These are phyloP conservation scores for Begonia fuchsioides DNA, from an alignment of 306 rosid species.

Conservation along the genomic window DNA sequence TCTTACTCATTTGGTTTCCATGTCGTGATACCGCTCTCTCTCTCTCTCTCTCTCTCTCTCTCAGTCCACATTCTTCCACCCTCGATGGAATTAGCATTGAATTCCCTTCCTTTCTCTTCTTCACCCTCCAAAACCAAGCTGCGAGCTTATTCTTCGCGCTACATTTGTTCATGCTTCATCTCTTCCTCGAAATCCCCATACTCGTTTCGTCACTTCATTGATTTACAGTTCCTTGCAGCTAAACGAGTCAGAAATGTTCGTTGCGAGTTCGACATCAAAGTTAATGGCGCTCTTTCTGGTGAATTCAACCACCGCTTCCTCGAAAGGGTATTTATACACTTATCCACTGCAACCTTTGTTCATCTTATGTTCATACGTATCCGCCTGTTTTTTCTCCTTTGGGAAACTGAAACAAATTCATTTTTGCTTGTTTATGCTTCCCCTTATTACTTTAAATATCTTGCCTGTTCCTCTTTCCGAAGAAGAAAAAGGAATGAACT, in stretches of 20 bases:
- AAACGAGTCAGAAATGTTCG: slow-evolving; percentile 30
- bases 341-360: background rate
- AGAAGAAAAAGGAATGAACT: too few species aligned
- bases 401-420: background rate
- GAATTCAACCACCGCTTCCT: slow-evolving; percentile 65
- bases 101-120: slow-evolving; percentile 15
- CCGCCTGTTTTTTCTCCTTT: background rate
- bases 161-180: slow-evolving; percentile 13
- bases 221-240: slow-evolving; percentile 8
- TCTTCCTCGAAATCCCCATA: slow-evolving; percentile 13
- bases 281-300: slow-evolving; percentile 61
- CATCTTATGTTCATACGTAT: background rate
- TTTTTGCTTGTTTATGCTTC: slow-evolving; percentile 1
- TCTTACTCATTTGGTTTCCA: too few species aligned
- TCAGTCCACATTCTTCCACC: background rate
- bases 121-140: slow-evolving; percentile 11
- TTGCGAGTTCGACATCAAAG: slow-evolving; percentile 52
- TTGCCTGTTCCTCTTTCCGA: too few species aligned
- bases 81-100: slow-evolving; percentile 25
- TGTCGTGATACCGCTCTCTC: background rate
- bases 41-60: background rate
- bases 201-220: slow-evolving; percentile 11
- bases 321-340: slow-evolving; percentile 42
- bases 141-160: background rate
- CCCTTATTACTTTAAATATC: background rate